phyloP scores from a whole-genome alignment of 345 rosid genomes.

The Chamaenerion angustifolium region DNA sequence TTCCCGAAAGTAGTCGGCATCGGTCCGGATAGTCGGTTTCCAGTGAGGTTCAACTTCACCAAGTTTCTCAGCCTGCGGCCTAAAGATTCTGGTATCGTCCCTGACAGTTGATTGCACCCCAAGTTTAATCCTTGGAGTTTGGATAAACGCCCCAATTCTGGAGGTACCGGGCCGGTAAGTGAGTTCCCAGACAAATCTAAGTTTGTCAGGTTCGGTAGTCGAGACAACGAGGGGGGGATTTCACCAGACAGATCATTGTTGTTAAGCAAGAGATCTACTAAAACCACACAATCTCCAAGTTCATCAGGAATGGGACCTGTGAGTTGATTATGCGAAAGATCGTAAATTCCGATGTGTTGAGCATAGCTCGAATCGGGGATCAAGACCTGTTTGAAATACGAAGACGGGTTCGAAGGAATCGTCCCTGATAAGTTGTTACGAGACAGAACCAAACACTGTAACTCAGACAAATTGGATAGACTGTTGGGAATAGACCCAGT shows the following conservation, averaged over 20 bases:
- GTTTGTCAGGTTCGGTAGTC: slow-evolving; percentile 47
- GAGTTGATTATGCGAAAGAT: slow-evolving; percentile 51
- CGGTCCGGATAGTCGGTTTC: slow-evolving; percentile 39
- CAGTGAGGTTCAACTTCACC: slow-evolving; percentile 70
- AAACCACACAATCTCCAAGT: slow-evolving; percentile 50
- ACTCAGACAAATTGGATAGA: slow-evolving; percentile 43
- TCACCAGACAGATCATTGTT: slow-evolving; percentile 58
- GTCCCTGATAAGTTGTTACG: slow-evolving; percentile 59
- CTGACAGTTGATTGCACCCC: slow-evolving; percentile 56
- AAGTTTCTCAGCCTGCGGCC: slow-evolving; percentile 43
- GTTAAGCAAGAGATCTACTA: slow-evolving; percentile 53
- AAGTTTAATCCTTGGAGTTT: slow-evolving; percentile 77
- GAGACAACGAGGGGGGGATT: slow-evolving; percentile 63
- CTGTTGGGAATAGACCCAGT: slow-evolving; percentile 52
- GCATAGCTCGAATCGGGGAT: slow-evolving; percentile 66
- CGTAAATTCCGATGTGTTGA: slow-evolving; percentile 82
- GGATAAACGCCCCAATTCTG: slow-evolving; percentile 34
- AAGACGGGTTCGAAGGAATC: slow-evolving; percentile 47
- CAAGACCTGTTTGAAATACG: slow-evolving; percentile 44
- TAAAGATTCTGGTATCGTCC: slow-evolving; percentile 56
- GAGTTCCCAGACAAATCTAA: slow-evolving; percentile 65
- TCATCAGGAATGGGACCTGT: slow-evolving; percentile 62
- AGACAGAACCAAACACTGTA: slow-evolving; percentile 79
- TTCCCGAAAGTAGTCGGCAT: slow-evolving; percentile 57
- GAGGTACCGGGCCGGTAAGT: slow-evolving; percentile 53